Evolutionary conservation across 306 rosid genomes (phyloP).

Genomic region (Citrullus mucosospermus): DNA sequence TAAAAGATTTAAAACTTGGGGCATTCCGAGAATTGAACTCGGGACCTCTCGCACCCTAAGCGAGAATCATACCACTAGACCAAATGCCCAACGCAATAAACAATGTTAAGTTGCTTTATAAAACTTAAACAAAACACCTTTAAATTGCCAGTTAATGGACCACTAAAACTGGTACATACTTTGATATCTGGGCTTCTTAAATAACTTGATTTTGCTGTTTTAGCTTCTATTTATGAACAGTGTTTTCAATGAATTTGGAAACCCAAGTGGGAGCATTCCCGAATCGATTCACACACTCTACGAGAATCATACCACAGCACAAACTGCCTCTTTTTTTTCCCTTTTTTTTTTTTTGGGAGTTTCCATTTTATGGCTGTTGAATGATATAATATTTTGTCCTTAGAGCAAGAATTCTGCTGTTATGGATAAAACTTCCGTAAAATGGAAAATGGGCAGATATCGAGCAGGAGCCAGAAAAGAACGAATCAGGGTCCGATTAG

Average conservation of each 20-base stretch:
- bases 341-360: background rate
- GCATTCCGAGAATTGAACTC: conserved; percentile 10
- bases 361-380: background rate
- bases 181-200: background rate
- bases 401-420: background rate
- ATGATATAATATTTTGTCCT: background rate
- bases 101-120: too few relatives aligned
- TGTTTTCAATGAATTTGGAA: background rate
- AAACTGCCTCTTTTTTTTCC: background rate
- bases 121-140: too few relatives aligned
- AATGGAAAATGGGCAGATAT: too few relatives aligned
- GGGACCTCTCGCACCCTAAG: conserved; percentile 5
- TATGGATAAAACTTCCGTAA: background rate
- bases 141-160: too few relatives aligned
- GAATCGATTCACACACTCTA: background rate
- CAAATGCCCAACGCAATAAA: background rate
- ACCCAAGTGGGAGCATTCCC: conserved; percentile 1
- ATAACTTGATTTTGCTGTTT: background rate
- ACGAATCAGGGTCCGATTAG: background rate
- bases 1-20: background rate
- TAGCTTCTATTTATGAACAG: background rate
- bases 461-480: too few relatives aligned
- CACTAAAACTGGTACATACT: background rate
- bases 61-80: conserved; percentile 10
- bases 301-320: conserved; percentile 4